Evolutionary conservation across 805 yeast species (phyloP).

Genomic region (Debaryomyces prosopidis): DNA sequence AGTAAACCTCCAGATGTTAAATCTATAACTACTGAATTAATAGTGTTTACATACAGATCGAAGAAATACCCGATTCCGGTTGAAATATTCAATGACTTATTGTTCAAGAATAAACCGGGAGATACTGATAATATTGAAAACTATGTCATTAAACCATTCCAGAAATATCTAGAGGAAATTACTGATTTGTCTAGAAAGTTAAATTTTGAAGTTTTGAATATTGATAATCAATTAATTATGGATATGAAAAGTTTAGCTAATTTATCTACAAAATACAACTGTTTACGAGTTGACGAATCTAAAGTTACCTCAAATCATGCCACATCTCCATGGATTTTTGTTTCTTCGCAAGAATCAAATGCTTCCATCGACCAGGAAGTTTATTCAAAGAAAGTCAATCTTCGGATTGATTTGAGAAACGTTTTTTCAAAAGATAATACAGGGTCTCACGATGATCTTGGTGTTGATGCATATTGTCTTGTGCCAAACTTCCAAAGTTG

Average conservation of each 20-base stretch:
- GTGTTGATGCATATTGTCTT: slow-evolving; percentile 31
- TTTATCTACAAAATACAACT: slow-evolving; percentile 34
- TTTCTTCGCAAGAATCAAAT: slow-evolving; percentile 18
- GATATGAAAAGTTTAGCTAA: slow-evolving; percentile 37
- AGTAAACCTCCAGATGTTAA: slow-evolving; percentile 32
- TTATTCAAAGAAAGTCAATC: slow-evolving; percentile 29
- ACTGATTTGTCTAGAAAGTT: slow-evolving; percentile 29
- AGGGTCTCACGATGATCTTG: slow-evolving; percentile 10
- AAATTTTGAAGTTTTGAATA: slow-evolving; percentile 31
- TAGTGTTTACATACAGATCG: slow-evolving; percentile 35
- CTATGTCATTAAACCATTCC: slow-evolving; percentile 32
- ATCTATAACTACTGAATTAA: slow-evolving; percentile 31
- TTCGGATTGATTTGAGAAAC: slow-evolving; percentile 27
- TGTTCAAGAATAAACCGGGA: slow-evolving; percentile 33
- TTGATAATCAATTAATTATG: slow-evolving; percentile 36
- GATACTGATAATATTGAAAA: slow-evolving; percentile 30
- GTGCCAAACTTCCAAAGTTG: slow-evolving; percentile 44
- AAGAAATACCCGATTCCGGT: slow-evolving; percentile 38
- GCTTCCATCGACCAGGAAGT: slow-evolving; percentile 30
- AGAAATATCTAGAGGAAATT: slow-evolving; percentile 24
- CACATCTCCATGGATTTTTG: slow-evolving; percentile 9
- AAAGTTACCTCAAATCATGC: slow-evolving; percentile 11
- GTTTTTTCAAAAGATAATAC: slow-evolving; percentile 28
- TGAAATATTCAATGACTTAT: slow-evolving; percentile 40
- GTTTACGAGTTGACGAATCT: slow-evolving; percentile 21